These are phyloP conservation scores for Sanghuangporus sanghuang DNA, from an alignment of 1,284 basidiomycete genomes.

Conservation along the genomic window DNA sequence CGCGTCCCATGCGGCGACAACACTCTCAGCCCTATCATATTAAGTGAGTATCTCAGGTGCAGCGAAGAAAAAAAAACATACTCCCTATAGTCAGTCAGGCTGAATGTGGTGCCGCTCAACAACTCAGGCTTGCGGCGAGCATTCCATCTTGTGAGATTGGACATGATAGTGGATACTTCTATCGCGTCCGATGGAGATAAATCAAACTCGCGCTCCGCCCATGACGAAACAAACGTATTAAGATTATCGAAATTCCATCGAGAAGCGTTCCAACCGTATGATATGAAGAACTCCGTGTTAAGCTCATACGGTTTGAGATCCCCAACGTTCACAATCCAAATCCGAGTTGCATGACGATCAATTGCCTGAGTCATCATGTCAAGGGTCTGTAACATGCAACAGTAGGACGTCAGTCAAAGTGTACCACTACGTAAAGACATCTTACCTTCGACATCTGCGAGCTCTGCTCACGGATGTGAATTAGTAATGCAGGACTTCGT, in stretches of 20 bases:
- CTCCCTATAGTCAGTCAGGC: constrained; percentile 63
- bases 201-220: constrained; percentile 66
- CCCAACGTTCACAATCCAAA: constrained; percentile 64
- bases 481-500: background rate
- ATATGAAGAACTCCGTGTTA: constrained; percentile 65
- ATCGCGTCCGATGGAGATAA: constrained; percentile 33
- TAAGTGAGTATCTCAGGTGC: background rate
- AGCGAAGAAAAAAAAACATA: constrained; percentile 28
- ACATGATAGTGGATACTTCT: constrained; percentile 47
- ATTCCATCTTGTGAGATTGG: constrained; percentile 57
- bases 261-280: constrained; percentile 56
- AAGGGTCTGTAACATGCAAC: constrained; percentile 34
- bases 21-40: constrained; percentile 49
- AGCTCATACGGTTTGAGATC: constrained; percentile 73
- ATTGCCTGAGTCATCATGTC: constrained; percentile 60
- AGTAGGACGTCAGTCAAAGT: background rate
- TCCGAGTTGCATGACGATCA: constrained; percentile 46
- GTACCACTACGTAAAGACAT: background rate
- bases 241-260: constrained; percentile 49
- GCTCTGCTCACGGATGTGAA: constrained; percentile 25
- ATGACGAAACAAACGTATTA: constrained; percentile 44
- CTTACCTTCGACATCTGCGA: constrained; percentile 42
- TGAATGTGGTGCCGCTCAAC: constrained; percentile 57
- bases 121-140: constrained; percentile 64
- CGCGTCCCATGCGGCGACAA: constrained; percentile 44